Percentiles rank a stretch among this genome's conserved stretches.
phyloP scores from a whole-genome alignment of 2,329 filamentous ascomycete genomes.

The Aspergillus sp. region DNA sequence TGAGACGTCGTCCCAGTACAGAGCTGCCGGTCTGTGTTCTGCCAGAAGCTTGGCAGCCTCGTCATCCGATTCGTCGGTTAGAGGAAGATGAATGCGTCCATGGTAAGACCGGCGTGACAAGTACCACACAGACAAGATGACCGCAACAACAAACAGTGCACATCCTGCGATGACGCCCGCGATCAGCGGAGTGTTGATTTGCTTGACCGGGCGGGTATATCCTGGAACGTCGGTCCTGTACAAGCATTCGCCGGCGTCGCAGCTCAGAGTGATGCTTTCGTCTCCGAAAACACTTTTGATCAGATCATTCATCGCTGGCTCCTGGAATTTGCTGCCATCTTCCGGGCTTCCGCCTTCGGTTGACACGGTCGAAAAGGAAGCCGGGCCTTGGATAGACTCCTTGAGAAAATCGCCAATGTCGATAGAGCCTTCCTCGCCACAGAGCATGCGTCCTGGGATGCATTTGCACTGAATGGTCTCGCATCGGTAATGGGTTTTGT shows the following conservation, averaged over 20 bases:
- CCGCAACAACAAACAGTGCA: slow-evolving; percentile 82
- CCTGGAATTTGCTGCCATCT: slow-evolving; percentile 79
- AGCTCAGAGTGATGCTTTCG: slow-evolving; percentile 78
- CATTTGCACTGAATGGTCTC: slow-evolving; percentile 83
- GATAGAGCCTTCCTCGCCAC: slow-evolving; percentile 85
- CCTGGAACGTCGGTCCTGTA: slow-evolving; percentile 92
- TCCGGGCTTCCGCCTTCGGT: slow-evolving; percentile 58
- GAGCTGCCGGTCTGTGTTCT: slow-evolving; percentile 84
- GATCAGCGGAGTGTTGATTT: slow-evolving; percentile 95
- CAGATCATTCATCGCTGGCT: slow-evolving; percentile 88
- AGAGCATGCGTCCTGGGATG: slow-evolving; percentile 88
- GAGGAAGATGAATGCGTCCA: slow-evolving; percentile 69
- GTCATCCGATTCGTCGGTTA: slow-evolving; percentile 84
- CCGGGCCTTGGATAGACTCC: slow-evolving; percentile 81
- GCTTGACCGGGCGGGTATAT: slow-evolving; percentile 82
- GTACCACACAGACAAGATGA: slow-evolving; percentile 84
- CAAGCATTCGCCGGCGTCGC: slow-evolving; percentile 85
- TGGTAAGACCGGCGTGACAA: slow-evolving; percentile 68
- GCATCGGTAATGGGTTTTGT: slow-evolving; percentile 83
- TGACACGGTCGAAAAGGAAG: slow-evolving; percentile 70
- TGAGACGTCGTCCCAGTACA: slow-evolving; percentile 84
- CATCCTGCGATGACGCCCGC: slow-evolving; percentile 86
- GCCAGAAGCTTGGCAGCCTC: slow-evolving; percentile 82
- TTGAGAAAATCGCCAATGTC: slow-evolving; percentile 88
- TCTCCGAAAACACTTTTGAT: slow-evolving; percentile 91